A percentile compares a stretch with the other conserved stretches of the same genome.
Conservation (phyloP, 257 asterid genomes). For the Solanum virginianum region DNA sequence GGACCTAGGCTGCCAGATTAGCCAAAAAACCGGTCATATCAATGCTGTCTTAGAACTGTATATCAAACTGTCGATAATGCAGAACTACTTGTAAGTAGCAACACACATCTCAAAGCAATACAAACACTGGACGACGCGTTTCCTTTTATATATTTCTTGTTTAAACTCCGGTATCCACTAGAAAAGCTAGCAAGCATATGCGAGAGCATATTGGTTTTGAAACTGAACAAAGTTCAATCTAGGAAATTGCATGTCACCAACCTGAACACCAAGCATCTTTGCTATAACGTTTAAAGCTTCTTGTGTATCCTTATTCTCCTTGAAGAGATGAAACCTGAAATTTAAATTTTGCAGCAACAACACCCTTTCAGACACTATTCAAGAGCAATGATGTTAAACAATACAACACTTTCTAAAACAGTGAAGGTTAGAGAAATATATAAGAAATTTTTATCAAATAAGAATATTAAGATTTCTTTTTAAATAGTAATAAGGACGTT, state of each 20-base stretch:
- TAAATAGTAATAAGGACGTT: neutral
- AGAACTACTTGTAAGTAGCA: neutral
- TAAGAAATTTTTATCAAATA: neutral
- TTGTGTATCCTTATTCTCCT: slow-evolving; percentile 98
- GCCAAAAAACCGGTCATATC: neutral
- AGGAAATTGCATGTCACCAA: slow-evolving; percentile 11
- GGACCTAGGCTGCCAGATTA: slow-evolving; percentile 68
- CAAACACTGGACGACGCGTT: neutral
- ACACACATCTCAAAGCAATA: neutral
- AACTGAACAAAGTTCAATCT: neutral
- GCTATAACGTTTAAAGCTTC: slow-evolving; percentile 82
- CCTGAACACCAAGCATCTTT: slow-evolving; percentile 96
- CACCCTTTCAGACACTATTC: neutral
- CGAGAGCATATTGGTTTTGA: neutral
- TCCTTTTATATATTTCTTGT: neutral
- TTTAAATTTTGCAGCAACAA: neutral
- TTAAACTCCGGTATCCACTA: neutral
- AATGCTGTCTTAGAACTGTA: neutral
- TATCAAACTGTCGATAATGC: neutral
- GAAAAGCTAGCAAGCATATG: neutral
- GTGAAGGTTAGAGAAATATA: neutral
- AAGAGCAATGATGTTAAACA: neutral
- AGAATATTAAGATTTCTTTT: neutral
- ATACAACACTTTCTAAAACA: neutral
- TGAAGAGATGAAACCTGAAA: slow-evolving; percentile 81